phyloP scores from a whole-genome alignment of 2,329 filamentous ascomycete genomes.

The Thyridium curvatum region DNA sequence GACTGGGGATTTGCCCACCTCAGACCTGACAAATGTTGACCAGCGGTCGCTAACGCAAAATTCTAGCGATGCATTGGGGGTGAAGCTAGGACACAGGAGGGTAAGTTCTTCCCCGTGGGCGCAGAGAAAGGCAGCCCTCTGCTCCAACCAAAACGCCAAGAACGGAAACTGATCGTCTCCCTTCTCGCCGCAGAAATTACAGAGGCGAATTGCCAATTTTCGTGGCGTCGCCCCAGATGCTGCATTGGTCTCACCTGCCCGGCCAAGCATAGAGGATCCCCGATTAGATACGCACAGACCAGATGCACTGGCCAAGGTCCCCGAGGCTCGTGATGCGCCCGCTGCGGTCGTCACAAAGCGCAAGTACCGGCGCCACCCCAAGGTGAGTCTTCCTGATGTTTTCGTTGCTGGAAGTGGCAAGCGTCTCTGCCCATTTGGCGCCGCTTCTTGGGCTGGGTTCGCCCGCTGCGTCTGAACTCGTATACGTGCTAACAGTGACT shows the following conservation, averaged over 20 bases:
- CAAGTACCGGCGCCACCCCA: constrained; percentile 73
- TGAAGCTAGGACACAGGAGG: constrained; percentile 75
- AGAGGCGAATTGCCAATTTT: constrained; percentile 72
- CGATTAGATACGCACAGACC: constrained; percentile 47
- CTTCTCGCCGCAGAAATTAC: constrained; percentile 57
- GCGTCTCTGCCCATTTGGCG: not conserved
- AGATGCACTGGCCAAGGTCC: constrained; percentile 28
- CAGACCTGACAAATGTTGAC: not conserved
- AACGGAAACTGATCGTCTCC: not conserved
- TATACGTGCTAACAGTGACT: constrained; percentile 4
- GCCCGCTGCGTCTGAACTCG: no score
- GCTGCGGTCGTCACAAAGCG: constrained; percentile 50
- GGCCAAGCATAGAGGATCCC: constrained; percentile 44
- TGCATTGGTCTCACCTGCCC: constrained; percentile 42
- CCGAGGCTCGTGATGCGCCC: constrained; percentile 35
- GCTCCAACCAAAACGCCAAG: not conserved
- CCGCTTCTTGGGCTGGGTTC: not conserved
- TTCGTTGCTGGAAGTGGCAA: no score
- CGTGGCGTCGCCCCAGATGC: constrained; percentile 54
- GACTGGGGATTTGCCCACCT: not conserved
- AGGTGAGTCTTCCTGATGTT: constrained; percentile 37
- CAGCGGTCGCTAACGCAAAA: constrained; percentile 6
- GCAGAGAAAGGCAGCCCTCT: no score
- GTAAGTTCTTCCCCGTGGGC: constrained; percentile 42
- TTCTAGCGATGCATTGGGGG: constrained; percentile 60